Base-by-base conservation (phyloP, 768 basidiomycete species). In the Hericium rajendrae region DNA sequence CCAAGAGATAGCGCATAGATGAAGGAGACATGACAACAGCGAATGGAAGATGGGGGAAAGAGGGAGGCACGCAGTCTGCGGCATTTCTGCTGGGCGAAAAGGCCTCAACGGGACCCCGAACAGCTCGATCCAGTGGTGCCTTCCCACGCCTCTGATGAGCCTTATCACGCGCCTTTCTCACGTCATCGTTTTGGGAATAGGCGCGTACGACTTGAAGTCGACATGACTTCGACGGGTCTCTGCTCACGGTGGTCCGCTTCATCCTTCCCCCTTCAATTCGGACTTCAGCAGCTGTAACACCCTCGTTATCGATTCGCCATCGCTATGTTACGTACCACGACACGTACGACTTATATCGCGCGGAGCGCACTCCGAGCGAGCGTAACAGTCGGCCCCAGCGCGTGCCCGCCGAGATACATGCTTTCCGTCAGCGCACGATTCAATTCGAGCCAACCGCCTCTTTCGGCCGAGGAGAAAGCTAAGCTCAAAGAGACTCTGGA, bases 71-170 rank as follows among this genome's bases (percentile, higher is more conserved):
- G 43, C 22, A 49, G 37, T 57, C n/a, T 73, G 74, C 72, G 74
- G 73, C 74, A 76, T 65, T 75, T 76, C 51, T 70, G 72, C 69
- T 71, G 24, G 69, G 55, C 70, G 69, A 68, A 70, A 66, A 69
- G 58, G 61, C 61, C 66, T 63, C 68, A 64, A 39, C 48, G 41
- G 51, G 65, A 63, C 65, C 62, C 57, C 58, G 49, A 53, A 55
- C 48, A 59, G 53, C 56, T 0, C 38, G 43, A 46, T 11, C 43
- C n/a, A 8, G 32, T 32, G 32, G 9, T 10, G 8, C 9, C 6
- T 32, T 32, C 32, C 32, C 32, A 32, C 41, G 18, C 8, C 12
- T 46, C n/a, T 22, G 22, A 22, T 22, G 22, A 22, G 22, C 22
- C 22, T n/a, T 18, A 46, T 46, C 43, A 46, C 43, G 43, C 20